Percentiles rank a stretch among this genome's conserved stretches.
These are phyloP conservation scores for Aspergillus steynii DNA, from an alignment of 495 filamentous ascomycete species.

Conservation along the genomic window DNA sequence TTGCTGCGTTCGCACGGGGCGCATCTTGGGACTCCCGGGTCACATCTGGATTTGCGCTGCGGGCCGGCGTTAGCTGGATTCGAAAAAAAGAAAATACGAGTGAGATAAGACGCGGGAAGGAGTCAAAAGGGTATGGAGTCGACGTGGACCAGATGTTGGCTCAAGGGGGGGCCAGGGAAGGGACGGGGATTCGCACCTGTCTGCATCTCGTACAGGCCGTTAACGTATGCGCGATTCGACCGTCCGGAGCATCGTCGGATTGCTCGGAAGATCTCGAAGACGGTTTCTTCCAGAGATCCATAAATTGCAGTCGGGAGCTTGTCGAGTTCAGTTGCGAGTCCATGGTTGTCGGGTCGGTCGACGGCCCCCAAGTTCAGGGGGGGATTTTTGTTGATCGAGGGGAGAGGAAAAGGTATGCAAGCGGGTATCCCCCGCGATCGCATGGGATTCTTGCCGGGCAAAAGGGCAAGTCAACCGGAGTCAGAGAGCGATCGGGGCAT, in stretches of 20 bases:
- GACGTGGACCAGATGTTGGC: background rate
- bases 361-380: slow-evolving; percentile 2
- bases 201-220: slow-evolving; percentile 86
- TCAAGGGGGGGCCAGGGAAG: background rate
- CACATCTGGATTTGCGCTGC: slow-evolving; percentile 91
- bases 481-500: background rate
- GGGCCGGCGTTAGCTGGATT: slow-evolving; percentile 2
- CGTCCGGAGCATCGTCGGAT: slow-evolving; percentile 38
- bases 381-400: background rate
- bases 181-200: slow-evolving; percentile 57
- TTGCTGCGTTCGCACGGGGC: slow-evolving; percentile 90
- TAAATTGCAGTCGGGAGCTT: slow-evolving; percentile 21
- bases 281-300: slow-evolving; percentile 27
- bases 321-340: slow-evolving; percentile 17
- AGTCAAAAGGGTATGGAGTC: background rate
- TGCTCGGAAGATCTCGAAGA: slow-evolving; percentile 21
- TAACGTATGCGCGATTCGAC: slow-evolving; percentile 73
- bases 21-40: slow-evolving; percentile 85
- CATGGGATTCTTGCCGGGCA: background rate
- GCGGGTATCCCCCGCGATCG: slow-evolving; percentile 14
- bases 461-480: background rate
- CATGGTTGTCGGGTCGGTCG: slow-evolving; percentile 20
- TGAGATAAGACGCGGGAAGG: slow-evolving; percentile 3
- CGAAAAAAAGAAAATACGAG: slow-evolving; percentile 5
- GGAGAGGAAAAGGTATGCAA: background rate